Evolutionary conservation across 129 eudicot genomes (phyloP), one percentile per base, ranked within the genome.

Genomic region (Centella asiatica): DNA sequence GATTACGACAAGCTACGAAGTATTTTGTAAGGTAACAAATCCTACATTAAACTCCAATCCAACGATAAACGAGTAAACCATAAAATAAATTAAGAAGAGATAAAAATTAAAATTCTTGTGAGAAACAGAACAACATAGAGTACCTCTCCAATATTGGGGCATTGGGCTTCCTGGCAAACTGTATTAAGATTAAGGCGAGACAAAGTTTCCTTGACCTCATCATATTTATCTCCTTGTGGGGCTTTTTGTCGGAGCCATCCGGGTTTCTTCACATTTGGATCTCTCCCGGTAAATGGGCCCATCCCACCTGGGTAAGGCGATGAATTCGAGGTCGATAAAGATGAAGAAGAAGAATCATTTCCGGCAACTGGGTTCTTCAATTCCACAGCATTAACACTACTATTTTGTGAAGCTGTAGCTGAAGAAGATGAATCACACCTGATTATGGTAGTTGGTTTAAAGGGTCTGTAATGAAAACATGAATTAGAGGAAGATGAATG

Each of bases 81-180:
- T n/a, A n/a, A n/a, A n/a, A n/a, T n/a, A n/a, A n/a, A n/a, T n/a
- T n/a, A n/a, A n/a, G n/a, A n/a, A n/a, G n/a, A n/a, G n/a, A n/a
- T n/a, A n/a, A n/a, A n/a, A n/a, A n/a, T n/a, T n/a, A n/a, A n/a
- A n/a, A n/a, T n/a, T n/a, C n/a, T n/a, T n/a, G n/a, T n/a, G n/a
- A n/a, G n/a, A n/a, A n/a, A n/a, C n/a, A n/a, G n/a, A n/a, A n/a
- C n/a, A n/a, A 15, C 40, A 2, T 55, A 9, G 8, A 33, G 12
- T 69, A 84, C 92, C 84, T 92, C 99, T 4, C 99, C 99, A 45
- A 92, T 84, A 47, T 92, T 92, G 48, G 96, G 99, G 67, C 99
- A 92, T 60, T 92, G 99, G 5, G 99, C 99, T 79, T 92, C 99
- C 59, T 92, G 86, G 54, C 96, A 87, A 24, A 92, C 99, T 1